A percentile compares a stretch with the other conserved stretches of the same genome.
Conservation (phyloP, 2,329 filamentous ascomycete species). For the Colletotrichum scovillei region DNA sequence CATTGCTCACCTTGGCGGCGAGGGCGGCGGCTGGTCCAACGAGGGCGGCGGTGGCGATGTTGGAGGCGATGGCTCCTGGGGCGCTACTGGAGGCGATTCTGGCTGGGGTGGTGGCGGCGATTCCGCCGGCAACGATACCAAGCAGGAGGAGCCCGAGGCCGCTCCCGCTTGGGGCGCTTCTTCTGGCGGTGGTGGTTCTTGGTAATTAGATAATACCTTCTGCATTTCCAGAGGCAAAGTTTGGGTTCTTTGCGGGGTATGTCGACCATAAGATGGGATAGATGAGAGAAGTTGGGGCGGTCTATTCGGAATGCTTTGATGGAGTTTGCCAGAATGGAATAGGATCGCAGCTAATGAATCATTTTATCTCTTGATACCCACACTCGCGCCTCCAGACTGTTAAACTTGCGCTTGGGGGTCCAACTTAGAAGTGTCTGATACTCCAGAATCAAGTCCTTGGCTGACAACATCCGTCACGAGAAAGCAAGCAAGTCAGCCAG, state of each 20-base stretch:
- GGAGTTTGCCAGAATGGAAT: constrained; percentile 30
- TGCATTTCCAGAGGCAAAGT: neutral
- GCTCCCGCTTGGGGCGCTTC: constrained; percentile 32
- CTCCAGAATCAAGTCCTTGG: neutral
- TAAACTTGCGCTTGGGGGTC: neutral
- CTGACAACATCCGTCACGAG: neutral
- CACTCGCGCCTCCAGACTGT: neutral
- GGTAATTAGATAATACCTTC: constrained; percentile 28
- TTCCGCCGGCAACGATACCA: constrained; percentile 13
- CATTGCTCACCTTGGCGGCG: constrained; percentile 39
- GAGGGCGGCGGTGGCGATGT: constrained; percentile 35
- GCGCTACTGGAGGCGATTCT: constrained; percentile 33
- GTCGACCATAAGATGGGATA: constrained; percentile 7
- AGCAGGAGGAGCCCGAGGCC: constrained; percentile 7
- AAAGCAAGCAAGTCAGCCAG: neutral
- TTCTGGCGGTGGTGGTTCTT: constrained; percentile 8
- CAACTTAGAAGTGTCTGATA: neutral
- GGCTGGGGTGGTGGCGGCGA: constrained; percentile 22
- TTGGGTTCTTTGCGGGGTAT: neutral
- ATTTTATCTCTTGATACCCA: neutral
- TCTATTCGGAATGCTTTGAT: constrained; percentile 36
- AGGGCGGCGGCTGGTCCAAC: constrained; percentile 31
- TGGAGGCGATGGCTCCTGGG: constrained; percentile 36
- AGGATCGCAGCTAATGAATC: constrained; percentile 21
- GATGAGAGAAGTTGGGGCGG: constrained; percentile 14